Evolutionary conservation across 1,139 yeast species (phyloP).

Genomic region (Trichomonascaceae sp.): DNA sequence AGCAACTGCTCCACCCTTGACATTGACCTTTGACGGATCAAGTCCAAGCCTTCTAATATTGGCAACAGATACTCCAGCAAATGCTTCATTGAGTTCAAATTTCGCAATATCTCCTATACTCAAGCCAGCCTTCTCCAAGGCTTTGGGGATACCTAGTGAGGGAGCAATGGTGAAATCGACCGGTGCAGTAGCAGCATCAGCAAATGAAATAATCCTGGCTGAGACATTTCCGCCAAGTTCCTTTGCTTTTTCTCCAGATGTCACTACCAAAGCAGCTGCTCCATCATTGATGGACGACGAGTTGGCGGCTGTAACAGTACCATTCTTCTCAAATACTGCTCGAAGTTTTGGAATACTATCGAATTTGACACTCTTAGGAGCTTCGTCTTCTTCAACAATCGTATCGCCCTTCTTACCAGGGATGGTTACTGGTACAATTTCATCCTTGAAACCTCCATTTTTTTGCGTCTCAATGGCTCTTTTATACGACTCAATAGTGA

Average conservation of each 20-base stretch:
- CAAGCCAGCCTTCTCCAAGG: slow-evolving; percentile 54
- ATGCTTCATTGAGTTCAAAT: slow-evolving; percentile 90
- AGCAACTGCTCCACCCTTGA: slow-evolving; percentile 95
- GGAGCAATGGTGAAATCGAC: slow-evolving; percentile 93
- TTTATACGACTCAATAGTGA: slow-evolving; percentile 46
- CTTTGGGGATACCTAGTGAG: slow-evolving; percentile 82
- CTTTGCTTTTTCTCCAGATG: slow-evolving; percentile 68
- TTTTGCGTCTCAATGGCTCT: slow-evolving; percentile 45
- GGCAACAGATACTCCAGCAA: slow-evolving; percentile 86
- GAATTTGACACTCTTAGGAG: slow-evolving; percentile 62
- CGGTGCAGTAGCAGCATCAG: slow-evolving; percentile 91
- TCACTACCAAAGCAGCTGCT: slow-evolving; percentile 82
- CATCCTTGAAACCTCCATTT: slow-evolving; percentile 44
- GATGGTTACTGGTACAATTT: slow-evolving; percentile 50
- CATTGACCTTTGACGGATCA: slow-evolving; percentile 68
- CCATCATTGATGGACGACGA: slow-evolving; percentile 93
- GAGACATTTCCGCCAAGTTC: slow-evolving; percentile 56
- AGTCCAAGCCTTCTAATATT: slow-evolving; percentile 64
- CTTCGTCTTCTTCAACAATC: slow-evolving; percentile 54
- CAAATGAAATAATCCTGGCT: slow-evolving; percentile 81
- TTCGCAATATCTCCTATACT: slow-evolving; percentile 46
- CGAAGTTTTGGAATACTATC: slow-evolving; percentile 64
- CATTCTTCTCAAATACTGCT: slow-evolving; percentile 83
- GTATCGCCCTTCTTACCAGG: slow-evolving; percentile 50
- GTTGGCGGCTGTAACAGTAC: slow-evolving; percentile 92